phyloP scores from a whole-genome alignment of 345 rosid species.

The Isatis tinctoria region DNA sequence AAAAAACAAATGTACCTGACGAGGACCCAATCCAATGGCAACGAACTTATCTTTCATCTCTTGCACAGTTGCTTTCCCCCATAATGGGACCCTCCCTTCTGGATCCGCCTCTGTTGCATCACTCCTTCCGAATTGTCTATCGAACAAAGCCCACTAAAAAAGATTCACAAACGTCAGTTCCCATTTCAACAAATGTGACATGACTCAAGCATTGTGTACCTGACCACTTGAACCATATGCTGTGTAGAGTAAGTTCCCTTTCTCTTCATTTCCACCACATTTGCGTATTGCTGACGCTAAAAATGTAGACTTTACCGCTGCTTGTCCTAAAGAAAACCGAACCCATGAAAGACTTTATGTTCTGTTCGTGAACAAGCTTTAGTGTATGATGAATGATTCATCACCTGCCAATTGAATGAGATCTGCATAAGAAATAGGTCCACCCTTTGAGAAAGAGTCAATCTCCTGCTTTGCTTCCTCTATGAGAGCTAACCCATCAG shows the following conservation, averaged over 20 bases:
- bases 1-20: constrained; percentile 54
- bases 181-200: not conserved
- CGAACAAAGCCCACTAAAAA: constrained; percentile 84
- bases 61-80: constrained; percentile 75
- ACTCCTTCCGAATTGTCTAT: constrained; percentile 73
- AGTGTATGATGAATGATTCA: not conserved
- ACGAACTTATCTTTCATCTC: constrained; percentile 90
- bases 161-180: constrained; percentile 9
- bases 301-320: constrained; percentile 75
- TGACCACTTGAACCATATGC: constrained; percentile 91
- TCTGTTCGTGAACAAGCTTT: not conserved
- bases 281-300: constrained; percentile 80
- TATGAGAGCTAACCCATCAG: constrained; percentile 52
- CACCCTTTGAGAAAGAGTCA: constrained; percentile 84
- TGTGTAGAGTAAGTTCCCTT: constrained; percentile 58
- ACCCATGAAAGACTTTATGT: not conserved
- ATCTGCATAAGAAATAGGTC: constrained; percentile 84
- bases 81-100: constrained; percentile 73
- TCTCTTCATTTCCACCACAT: constrained; percentile 94
- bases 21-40: constrained; percentile 83
- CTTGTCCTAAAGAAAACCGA: constrained; percentile 47
- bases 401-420: constrained; percentile 73
- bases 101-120: constrained; percentile 76
- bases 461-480: constrained; percentile 70
- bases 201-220: constrained; percentile 37